A percentile compares a stretch with the other conserved stretches of the same genome.
These are phyloP conservation scores for Rachicladosporium sp. DNA, from an alignment of 2,329 filamentous ascomycete species.

Conservation along the genomic window DNA sequence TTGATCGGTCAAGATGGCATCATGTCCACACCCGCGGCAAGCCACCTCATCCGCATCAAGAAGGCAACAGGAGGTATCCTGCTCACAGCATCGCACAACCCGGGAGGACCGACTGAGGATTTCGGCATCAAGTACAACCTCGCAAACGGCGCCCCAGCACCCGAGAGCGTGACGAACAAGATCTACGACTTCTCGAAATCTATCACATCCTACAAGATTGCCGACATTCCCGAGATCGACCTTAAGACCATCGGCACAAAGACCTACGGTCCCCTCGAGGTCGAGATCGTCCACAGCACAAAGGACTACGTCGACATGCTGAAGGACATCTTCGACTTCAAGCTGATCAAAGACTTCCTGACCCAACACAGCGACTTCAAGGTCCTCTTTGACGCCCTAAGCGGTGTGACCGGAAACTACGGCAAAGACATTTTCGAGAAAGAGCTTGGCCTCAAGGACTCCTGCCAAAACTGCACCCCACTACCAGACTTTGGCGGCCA, in stretches of 20 bases:
- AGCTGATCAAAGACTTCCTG: slow-evolving; percentile 90
- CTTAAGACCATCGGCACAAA: slow-evolving; percentile 69
- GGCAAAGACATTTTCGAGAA: slow-evolving; percentile 89
- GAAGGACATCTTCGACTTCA: slow-evolving; percentile 97
- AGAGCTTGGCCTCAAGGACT: slow-evolving; percentile 72
- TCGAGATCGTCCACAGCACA: slow-evolving; percentile 89
- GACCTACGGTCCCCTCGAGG: slow-evolving; percentile 75
- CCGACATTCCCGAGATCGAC: slow-evolving; percentile 76
- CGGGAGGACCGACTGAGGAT: slow-evolving; percentile 90
- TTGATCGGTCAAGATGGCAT: slow-evolving; percentile 94
- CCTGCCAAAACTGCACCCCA: slow-evolving; percentile 83
- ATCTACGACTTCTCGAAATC: slow-evolving; percentile 88
- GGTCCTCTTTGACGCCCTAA: slow-evolving; percentile 87
- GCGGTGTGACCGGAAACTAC: slow-evolving; percentile 91
- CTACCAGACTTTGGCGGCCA: slow-evolving; percentile 93
- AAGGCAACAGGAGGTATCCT: slow-evolving; percentile 95
- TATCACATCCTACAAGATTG: slow-evolving; percentile 83
- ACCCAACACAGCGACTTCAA: slow-evolving; percentile 81
- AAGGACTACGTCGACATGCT: slow-evolving; percentile 88
- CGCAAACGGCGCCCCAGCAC: slow-evolving; percentile 86
- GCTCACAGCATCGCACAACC: slow-evolving; percentile 95
- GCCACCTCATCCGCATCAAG: slow-evolving; percentile 86
- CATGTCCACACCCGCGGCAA: slow-evolving; percentile 89
- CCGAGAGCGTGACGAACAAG: slow-evolving; percentile 94
- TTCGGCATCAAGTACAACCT: slow-evolving; percentile 99